Conservation (phyloP, 2,329 filamentous ascomycete species). For the Hirsutella minnesotensis region DNA sequence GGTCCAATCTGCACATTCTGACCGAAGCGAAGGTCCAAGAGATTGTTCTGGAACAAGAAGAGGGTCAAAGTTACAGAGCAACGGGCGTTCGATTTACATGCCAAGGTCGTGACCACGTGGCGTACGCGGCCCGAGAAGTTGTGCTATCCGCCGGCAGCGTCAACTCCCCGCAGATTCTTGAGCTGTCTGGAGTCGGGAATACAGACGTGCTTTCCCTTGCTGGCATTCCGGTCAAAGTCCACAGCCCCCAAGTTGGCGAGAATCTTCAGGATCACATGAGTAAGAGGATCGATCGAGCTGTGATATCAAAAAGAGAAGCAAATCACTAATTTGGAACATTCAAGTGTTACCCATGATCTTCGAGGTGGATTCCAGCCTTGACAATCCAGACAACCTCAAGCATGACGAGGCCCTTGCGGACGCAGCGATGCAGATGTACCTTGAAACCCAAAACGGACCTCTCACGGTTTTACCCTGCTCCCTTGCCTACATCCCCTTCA, state of each 20-base stretch:
- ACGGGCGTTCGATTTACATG: conserved; percentile 22
- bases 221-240: conserved; percentile 24
- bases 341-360: conserved; percentile 30
- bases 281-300: conserved; percentile 6
- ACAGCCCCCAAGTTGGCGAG: conserved; percentile 32
- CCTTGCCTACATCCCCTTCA: conserved; percentile 29
- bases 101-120: conserved; percentile 22
- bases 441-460: conserved; percentile 18
- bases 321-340: neutral
- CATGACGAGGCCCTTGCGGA: conserved; percentile 14
- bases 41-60: conserved; percentile 15
- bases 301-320: neutral
- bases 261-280: conserved; percentile 35
- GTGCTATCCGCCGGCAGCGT: conserved; percentile 47
- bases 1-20: conserved; percentile 28
- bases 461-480: conserved; percentile 27
- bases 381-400: conserved; percentile 27
- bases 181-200: conserved; percentile 48
- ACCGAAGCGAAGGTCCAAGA: conserved; percentile 16
- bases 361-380: conserved; percentile 29
- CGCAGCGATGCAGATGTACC: conserved; percentile 22
- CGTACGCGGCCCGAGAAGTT: conserved; percentile 36
- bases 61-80: conserved; percentile 9
- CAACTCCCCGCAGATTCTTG: conserved; percentile 45
- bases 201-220: conserved; percentile 21